phyloP scores from a whole-genome alignment of 2,329 filamentous ascomycete genomes.

The Neonectria ditissima region DNA sequence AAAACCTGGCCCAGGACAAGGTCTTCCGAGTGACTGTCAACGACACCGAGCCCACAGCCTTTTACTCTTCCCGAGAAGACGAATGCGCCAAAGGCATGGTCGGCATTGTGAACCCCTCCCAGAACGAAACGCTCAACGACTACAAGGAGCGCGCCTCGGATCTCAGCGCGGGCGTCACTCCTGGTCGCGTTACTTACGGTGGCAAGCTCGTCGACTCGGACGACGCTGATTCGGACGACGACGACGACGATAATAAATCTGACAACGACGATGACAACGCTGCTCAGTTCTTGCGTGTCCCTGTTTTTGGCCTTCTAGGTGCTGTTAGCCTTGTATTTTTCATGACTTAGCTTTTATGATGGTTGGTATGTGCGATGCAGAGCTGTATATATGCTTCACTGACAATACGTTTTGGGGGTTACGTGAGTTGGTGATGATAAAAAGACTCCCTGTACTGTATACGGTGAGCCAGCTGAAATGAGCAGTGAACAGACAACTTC shows the following conservation, averaged over 20 bases:
- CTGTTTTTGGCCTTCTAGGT: not conserved
- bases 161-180: slow-evolving; percentile 45
- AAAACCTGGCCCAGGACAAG: slow-evolving; percentile 44
- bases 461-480: not conserved
- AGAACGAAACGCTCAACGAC: slow-evolving; percentile 46
- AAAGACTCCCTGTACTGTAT: not conserved
- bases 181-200: slow-evolving; percentile 43
- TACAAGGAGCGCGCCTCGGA: slow-evolving; percentile 48
- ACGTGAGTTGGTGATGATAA: not conserved
- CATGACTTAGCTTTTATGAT: not conserved
- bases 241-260: slow-evolving; percentile 18
- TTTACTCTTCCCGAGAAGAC: slow-evolving; percentile 55
- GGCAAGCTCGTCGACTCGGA: slow-evolving; percentile 45
- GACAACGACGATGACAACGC: slow-evolving; percentile 16
- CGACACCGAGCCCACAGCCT: slow-evolving; percentile 49
- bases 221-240: slow-evolving; percentile 29
- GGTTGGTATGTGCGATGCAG: not conserved
- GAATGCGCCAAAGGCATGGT: slow-evolving; percentile 55
- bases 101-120: slow-evolving; percentile 52
- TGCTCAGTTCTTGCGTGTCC: not conserved
- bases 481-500: not conserved
- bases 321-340: not conserved
- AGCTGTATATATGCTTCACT: not conserved
- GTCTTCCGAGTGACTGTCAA: slow-evolving; percentile 52
- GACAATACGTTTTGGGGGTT: not conserved